Evolutionary conservation across 192 early-diverging fungal species (phyloP), one percentile per base, ranked within the genome.

Genomic region (Endogone sp.): DNA sequence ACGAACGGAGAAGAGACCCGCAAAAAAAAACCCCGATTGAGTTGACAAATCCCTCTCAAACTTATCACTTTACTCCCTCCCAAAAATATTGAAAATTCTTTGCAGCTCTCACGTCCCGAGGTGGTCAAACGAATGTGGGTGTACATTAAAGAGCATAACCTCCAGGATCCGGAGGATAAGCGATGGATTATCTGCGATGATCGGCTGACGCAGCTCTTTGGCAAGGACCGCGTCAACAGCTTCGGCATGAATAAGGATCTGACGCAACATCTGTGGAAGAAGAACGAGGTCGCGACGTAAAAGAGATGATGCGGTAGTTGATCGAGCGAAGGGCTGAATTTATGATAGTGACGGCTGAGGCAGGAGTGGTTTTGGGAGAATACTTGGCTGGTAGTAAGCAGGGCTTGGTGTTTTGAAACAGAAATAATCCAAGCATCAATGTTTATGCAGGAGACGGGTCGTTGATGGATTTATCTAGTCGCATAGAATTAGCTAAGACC

Each of bases 191-290:
- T 82, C 23, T 84, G 84, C 61, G 87, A 89, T 56, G 71, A 67
- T 4, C 80, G 80, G 30, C 31, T 89, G 29, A 82, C 75, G 62
- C 30, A 64, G 0, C 64, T 89, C 9, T 88, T 89, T 74, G 71
- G 71, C 22, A 58, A 75, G 60, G 79, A 84, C 37, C 26, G 81
- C 56, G 78, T 89, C 32, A 82, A 81, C 63, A 84, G 81, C 30
- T 89, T 89, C 67, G 72, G 75, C 0, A 89, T 89, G 87, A 88
- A 86, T 71, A 84, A 79, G 56, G 74, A 85, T 67, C 66, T 89
- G 24, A 75, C 75, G 25, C 75, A 60, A n/a, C 88, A 90, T 65
- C 62, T 89, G 28, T 74, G 75, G 32, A 85, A 85, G 29, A 78
- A 79, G 49, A 73, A 78, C 6, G 69, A 72, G 37, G 37, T 67